Evolutionary conservation across 1,284 basidiomycete genomes (phyloP), one percentile per base, ranked within the genome.

Genomic region (Boletus semigastroideus): DNA sequence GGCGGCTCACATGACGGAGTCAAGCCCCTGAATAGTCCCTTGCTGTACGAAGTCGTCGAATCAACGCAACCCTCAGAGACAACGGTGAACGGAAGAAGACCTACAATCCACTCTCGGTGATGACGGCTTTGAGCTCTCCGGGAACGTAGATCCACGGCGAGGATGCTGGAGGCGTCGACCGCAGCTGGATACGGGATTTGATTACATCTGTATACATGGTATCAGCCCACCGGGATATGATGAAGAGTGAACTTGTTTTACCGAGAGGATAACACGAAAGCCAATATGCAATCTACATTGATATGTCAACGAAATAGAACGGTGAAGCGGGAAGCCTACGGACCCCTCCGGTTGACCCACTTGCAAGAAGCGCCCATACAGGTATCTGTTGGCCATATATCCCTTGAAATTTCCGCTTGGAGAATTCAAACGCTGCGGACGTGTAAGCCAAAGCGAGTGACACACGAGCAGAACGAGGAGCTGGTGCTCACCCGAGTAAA

Each of bases 281-380:
- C 96, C 96, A 99, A 68, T 99, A 98, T 1, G 86, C 85, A 43
- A 94, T 83, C 87, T 91, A 42, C 10, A 12, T 40, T 16, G 10
- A 51, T 2, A 30, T 20, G 31, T 50, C 17, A 52, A 27, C 13
- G 10, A 53, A 46, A 44, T 46, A 14, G 44, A 28, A 45, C 28
- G 47, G 11, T 10, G 4, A 17, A n/a, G 42, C 12, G 45, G 5
- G 22, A 8, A 13, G 8, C 20, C n/a, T n/a, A 78, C 86, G 43
- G 67, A 94, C 86, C 0, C 96, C 96, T 40, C 95, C 96, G 2
- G 84, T 86, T 0, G 90, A 88, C 5, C 96, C 96, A 48, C 92
- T 92, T 0, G 86, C 80, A 13, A 98, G 77, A 19, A 95, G 71
- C 1, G 92, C 88, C 94, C 94, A 98, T 2, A 96, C 82, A 0